These are phyloP conservation scores for Omphalea diandra DNA, from an alignment of 441 rosid species.

Conservation along the genomic window DNA sequence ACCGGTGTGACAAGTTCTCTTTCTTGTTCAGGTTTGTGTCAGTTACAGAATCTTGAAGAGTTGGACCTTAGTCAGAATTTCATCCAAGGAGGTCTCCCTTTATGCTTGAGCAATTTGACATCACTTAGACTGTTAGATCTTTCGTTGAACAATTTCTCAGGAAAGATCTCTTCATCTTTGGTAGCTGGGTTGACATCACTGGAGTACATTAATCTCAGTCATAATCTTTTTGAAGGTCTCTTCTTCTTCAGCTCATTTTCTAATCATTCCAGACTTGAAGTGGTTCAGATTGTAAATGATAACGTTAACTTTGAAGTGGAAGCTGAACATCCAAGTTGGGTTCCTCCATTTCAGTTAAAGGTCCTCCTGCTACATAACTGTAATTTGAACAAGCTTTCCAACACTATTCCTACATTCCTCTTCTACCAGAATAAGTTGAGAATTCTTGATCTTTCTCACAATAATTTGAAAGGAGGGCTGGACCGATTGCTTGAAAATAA, in stretches of 20 bases:
- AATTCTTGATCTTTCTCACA: slow-evolving; percentile 21
- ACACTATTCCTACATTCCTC: slow-evolving; percentile 22
- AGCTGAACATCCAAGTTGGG: slow-evolving; percentile 2
- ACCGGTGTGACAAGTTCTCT: no score
- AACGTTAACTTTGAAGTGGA: slow-evolving; percentile 8
- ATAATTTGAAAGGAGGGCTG: slow-evolving; percentile 7
- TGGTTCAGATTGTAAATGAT: background rate
- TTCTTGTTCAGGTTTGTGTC: slow-evolving; percentile 19
- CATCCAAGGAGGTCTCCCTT: slow-evolving; percentile 16
- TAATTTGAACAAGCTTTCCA: background rate
- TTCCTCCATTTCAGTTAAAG: slow-evolving; percentile 24
- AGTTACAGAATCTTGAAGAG: slow-evolving; percentile 17
- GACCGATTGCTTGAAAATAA: slow-evolving; percentile 30
- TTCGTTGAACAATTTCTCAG: slow-evolving; percentile 15
- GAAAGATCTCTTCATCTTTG: slow-evolving; percentile 12
- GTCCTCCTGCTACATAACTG: slow-evolving; percentile 9
- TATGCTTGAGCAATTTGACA: slow-evolving; percentile 24
- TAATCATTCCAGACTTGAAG: slow-evolving; percentile 27
- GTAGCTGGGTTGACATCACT: slow-evolving; percentile 18
- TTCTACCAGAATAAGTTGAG: slow-evolving; percentile 23
- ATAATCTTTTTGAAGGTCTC: slow-evolving; percentile 18
- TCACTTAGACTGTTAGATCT: slow-evolving; percentile 20
- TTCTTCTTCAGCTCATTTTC: slow-evolving; percentile 22
- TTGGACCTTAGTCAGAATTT: slow-evolving; percentile 22
- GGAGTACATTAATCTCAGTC: background rate